Evolutionary conservation across 768 basidiomycete genomes (phyloP), one percentile per base, ranked within the genome.

Genomic region (Lentinula sp.): DNA sequence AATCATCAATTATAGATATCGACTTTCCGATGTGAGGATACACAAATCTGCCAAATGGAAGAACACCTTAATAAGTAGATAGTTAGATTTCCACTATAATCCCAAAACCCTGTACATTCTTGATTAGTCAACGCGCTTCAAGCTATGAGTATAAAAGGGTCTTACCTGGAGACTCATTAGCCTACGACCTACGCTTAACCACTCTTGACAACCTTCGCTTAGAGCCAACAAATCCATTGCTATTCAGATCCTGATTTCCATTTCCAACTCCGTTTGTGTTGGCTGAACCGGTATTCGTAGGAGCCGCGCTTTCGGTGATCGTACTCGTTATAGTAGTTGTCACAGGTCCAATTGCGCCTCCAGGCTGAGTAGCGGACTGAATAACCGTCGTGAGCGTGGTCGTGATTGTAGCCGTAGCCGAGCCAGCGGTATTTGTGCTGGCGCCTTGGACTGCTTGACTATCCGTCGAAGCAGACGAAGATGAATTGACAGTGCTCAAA

Each of bases 1-100:
- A 73, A 79, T 32, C 76, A 41, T 1, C 12, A 15, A 41, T 41
- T 10, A 41, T 12, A 15, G 10, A 15, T 41, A 41, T 41, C 1
- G 3, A 41, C 15, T 4, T 41, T 10, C 10, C 15, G 39, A 41
- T 12, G 39, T 12, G 39, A 28, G 28, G 28, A 28, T 41, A 41
- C 39, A 41, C 13, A 9, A 15, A 41, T 41, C 12, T 41, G 5
- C 39, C 15, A 15, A 41, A 39, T 39, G 9, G 3, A 41, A 15
- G 15, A 28, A 41, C 12, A 41, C 39, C 39, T 10, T 12, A 1
- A 41, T 41, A 41, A 43, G 42, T 43, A 18, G 42, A 43, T 43
- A 43, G 42, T 16, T 45, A 43, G 16, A n/a, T 43, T 43, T 18
- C 42, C 42, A n/a, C 42, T 6, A 0, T 16, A 6, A n/a, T 18